Percentiles rank a stretch among this genome's conserved stretches.
Evolutionary conservation across 345 rosid species (phyloP).

Genomic region (Corymbia maculata): DNA sequence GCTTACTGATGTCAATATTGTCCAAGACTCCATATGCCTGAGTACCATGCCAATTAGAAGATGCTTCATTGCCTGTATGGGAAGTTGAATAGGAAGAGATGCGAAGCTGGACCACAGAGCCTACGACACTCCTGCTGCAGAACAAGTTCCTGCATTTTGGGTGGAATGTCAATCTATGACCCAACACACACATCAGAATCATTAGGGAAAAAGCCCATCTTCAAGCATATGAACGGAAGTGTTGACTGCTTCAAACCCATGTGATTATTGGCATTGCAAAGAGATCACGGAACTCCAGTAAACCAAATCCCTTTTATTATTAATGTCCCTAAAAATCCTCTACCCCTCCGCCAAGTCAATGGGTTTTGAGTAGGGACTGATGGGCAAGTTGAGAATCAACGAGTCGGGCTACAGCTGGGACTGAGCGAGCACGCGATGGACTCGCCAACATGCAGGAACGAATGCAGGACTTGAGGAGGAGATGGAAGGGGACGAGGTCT

Average conservation of each 20-base stretch:
- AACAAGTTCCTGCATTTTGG: too few species aligned
- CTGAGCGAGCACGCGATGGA: neutral
- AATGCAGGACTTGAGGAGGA: neutral
- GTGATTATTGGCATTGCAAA: neutral
- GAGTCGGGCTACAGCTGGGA: neutral
- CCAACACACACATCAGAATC: conserved; percentile 52
- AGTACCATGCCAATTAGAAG: neutral
- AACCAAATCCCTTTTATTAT: neutral
- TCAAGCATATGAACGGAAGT: neutral
- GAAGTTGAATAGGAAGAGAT: too few species aligned
- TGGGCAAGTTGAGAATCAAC: neutral
- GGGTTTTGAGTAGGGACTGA: neutral
- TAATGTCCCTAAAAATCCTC: neutral
- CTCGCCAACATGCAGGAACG: neutral
- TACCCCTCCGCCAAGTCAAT: neutral
- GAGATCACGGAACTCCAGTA: neutral
- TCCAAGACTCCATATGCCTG: neutral
- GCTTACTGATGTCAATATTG: neutral
- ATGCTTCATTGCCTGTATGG: neutral
- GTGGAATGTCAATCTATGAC: conserved; percentile 26
- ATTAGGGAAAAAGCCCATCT: neutral
- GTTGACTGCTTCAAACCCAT: neutral
- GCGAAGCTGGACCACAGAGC: too few species aligned
- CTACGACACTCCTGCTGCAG: too few species aligned
- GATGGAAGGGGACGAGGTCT: neutral